Evolutionary conservation across 1,284 basidiomycete genomes (phyloP), one percentile per base, ranked within the genome.

Genomic region (Cerrena zonata): DNA sequence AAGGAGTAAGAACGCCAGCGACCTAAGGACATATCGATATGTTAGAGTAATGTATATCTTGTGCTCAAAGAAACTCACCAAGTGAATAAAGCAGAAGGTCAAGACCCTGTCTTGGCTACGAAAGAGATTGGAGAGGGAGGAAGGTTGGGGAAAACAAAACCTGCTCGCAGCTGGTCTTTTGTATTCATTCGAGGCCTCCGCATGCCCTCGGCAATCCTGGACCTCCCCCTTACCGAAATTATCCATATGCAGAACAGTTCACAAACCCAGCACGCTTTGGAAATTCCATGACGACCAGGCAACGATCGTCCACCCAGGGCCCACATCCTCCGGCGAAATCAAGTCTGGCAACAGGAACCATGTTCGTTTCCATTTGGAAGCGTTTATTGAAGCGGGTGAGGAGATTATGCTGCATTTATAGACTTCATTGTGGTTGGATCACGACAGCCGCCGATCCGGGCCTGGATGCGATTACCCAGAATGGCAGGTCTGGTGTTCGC

Each of bases 91-190:
- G 52, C 41, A 58, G 56, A 67, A 69, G 43, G 56, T 51, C 75
- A 78, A 77, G 75, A 77, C 72, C 77, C 77, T 70, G 77, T 77
- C 77, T 77, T 77, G 75, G 65, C 67, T 68, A 63, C 61, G 61
- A 68, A 70, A 63, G 64, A 66, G 66, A 69, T 65, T 18, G 36
- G 30, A 47, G 34, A 34, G 34, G 15, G 41, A 24, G 22, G 15
- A 23, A 10, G 15, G 19, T 22, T 19, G 24, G 18, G n/a, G 23
- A 23, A 15, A 13, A 23, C 11, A 24, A 23, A 13, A 10, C 41
- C 41, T 42, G 18, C n/a, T 18, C n/a, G 37, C 4, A 21, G 37
- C 37, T 21, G 5, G n/a, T 15, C 37, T 39, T 39, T 39, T 39
- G 21, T 39, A 39, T 39, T 15, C 37, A 11, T n/a, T n/a, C n/a